Base-by-base conservation (phyloP, 495 filamentous ascomycete species). In the Neurospora sp. region DNA sequence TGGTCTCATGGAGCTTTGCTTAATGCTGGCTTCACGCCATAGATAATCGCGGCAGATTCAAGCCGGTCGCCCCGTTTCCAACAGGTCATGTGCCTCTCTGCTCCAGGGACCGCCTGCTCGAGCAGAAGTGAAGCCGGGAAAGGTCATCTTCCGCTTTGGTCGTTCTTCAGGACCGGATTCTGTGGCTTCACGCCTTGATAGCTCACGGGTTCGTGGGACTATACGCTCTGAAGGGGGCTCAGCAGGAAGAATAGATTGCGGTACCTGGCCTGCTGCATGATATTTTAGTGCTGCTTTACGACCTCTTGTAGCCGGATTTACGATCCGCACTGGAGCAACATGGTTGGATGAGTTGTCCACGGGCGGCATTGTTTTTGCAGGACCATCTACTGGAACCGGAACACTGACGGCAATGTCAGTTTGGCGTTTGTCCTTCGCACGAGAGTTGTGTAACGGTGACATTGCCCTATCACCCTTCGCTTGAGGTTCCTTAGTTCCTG, bases 101-200 rank as follows among this genome's bases (percentile, higher is more conserved):
- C 87, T 88, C 86, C 87, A 88, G 1, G 86, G 83, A 1, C 86
- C 87, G 7, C 83, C 84, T 23, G 78, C 82, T 69, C 77, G 83
- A 27, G 78, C 81, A 74, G 78, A 81, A 14, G 73, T 70, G 44
- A 86, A 86, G n/a, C 81, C 83, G 18, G 81, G 79, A 72, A 80
- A 77, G 59, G 27, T 74, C 76, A 81, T 81, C 46, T 69, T 76
- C 38, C 72, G 72, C 70, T 73, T 82, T 37, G 78, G 77, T 46
- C 77, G 77, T 44, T 77, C 72, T 62, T 75, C 39, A 18, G 48
- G 73, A 71, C 69, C 27, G 41, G 48, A 66, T 37, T 27, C 48
- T 69, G 70, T n/a, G 62, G 69, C 62, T 23, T 75, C 76, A 38
- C 23, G 69, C 23, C 44, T 71, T 41, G 54, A 46, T 48, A 69